Evolutionary conservation across 257 asterid species (phyloP), one percentile per base, ranked within the genome.

Genomic region (Fraxinus excelsior): DNA sequence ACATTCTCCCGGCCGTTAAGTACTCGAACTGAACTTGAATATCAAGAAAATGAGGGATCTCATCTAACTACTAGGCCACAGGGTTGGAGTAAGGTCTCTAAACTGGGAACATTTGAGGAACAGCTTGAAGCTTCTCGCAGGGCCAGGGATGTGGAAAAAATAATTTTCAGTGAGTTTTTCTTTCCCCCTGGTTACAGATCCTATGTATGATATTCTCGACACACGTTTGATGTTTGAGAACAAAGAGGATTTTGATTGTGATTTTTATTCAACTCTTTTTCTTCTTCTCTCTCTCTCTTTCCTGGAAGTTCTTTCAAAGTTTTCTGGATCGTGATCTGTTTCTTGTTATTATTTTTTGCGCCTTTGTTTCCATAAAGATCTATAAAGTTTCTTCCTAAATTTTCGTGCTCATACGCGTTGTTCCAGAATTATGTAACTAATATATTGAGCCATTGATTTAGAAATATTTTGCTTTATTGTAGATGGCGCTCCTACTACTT

Each of bases 61-160:
- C 81, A 67, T 75, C 90, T 78, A 73, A 75, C 82, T 64, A 70
- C 76, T 26, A 80, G 80, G 76, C 87, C 78, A 78, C 28, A 86
- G 40, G 79, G 83, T 21, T 87, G 87, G 81, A 82, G 85, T 87
- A 90, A 76, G 85, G 83, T 64, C 68, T n/a, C 85, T 37, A 87
- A 82, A 77, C 83, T 87, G 12, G 97, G 91, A 40, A 89, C 97
- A 80, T 96, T 96, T 74, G 98, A 92, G 86, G 92, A 92, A 75
- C 98, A 92, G 81, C 97, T 93, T 40, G 99, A 96, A 92, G 98
- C 99, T 78, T 88, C 97, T 79, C 99, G 99, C 74, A 83, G 92
- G 80, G 99, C 99, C 67, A 92, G 86, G 76, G 90, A 90, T 81
- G 97, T 96, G 82, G 90, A 94, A 81, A 92, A 93, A 83, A 86